phyloP scores from a whole-genome alignment of 768 basidiomycete genomes.

The Vishniacozyma victoriae region DNA sequence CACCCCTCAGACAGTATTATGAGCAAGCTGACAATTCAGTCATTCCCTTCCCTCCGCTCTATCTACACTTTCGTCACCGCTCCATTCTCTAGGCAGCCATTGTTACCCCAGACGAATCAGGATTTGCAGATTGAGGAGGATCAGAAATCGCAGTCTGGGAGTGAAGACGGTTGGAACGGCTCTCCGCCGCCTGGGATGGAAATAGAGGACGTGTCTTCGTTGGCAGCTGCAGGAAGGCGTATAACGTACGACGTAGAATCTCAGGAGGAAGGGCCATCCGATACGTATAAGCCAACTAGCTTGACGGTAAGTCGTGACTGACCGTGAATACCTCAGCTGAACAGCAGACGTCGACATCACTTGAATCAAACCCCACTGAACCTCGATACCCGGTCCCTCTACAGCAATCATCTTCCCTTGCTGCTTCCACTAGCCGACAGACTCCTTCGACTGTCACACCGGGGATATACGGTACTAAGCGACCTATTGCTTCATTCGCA shows the following conservation, averaged over 20 bases:
- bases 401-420: no score
- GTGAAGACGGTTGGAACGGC: slow-evolving; percentile 38
- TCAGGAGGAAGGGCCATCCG: no score
- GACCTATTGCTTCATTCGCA: not conserved
- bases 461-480: no score
- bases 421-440: no score
- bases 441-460: no score
- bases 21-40: slow-evolving; percentile 2
- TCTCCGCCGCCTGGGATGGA: slow-evolving; percentile 13
- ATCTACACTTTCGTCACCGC: slow-evolving; percentile 30
- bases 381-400: no score
- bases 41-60: slow-evolving; percentile 20
- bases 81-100: slow-evolving; percentile 17
- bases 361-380: no score
- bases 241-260: slow-evolving; percentile 11
- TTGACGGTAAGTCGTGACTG: no score
- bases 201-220: slow-evolving; percentile 22
- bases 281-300: no score
- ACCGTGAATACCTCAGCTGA: no score
- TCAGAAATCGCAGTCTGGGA: slow-evolving; percentile 31
- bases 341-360: no score
- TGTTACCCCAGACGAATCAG: not conserved
- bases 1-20: not conserved
- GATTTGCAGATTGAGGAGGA: slow-evolving; percentile 2
- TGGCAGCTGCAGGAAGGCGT: slow-evolving; percentile 22